phyloP scores from a whole-genome alignment of 2,329 filamentous ascomycete genomes.

The Sporothrix schenckii region DNA sequence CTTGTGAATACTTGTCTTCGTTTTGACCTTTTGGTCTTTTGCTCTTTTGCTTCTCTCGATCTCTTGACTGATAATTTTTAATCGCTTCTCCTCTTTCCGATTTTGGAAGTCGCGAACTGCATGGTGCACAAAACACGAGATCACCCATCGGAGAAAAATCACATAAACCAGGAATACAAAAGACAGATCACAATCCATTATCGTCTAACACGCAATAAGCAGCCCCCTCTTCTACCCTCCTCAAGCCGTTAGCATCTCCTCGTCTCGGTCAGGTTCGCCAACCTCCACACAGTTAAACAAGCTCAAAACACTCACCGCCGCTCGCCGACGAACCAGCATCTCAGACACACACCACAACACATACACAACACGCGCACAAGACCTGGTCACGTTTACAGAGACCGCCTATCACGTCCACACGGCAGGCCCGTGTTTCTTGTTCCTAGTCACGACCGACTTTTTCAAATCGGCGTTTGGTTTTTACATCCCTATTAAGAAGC shows the following conservation, averaged over 20 bases:
- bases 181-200: background rate
- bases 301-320: constrained; percentile 27
- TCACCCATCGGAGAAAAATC: background rate
- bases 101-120: background rate
- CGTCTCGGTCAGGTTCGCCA: constrained; percentile 25
- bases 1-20: background rate
- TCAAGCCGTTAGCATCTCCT: background rate
- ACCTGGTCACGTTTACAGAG: background rate
- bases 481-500: background rate
- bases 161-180: background rate
- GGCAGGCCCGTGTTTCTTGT: constrained; percentile 23
- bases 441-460: background rate
- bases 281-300: constrained; percentile 9
- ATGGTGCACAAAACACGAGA: background rate
- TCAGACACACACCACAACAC: constrained; percentile 5
- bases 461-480: background rate
- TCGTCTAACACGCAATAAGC: background rate
- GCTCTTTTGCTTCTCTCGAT: background rate
- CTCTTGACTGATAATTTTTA: background rate
- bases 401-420: constrained; percentile 21
- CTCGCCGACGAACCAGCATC: constrained; percentile 20
- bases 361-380: background rate
- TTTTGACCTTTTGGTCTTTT: constrained; percentile 8
- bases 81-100: background rate
- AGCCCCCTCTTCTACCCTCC: background rate